Evolutionary conservation across 164 flowering plant genomes (phyloP).

Genomic region (Kingdonia uniflora): DNA sequence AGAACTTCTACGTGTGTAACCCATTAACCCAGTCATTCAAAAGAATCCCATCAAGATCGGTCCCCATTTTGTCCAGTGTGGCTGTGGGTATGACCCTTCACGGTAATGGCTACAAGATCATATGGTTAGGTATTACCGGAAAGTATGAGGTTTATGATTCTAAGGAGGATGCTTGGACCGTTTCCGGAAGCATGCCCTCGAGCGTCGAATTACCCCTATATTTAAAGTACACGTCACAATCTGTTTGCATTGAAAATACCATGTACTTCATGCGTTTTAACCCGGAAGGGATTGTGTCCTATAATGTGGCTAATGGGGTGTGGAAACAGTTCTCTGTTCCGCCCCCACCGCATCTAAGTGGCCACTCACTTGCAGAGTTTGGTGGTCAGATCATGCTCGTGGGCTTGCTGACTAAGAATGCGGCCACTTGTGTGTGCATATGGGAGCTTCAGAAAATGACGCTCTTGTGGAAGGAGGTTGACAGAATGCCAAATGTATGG

Average conservation of each 20-base stretch:
- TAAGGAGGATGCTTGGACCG: slow-evolving; percentile 47
- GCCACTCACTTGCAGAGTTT: slow-evolving; percentile 74
- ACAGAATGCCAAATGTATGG: slow-evolving; percentile 99
- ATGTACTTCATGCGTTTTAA: slow-evolving; percentile 78
- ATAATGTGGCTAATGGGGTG: slow-evolving; percentile 48
- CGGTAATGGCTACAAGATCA: slow-evolving; percentile 62
- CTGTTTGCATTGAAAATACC: slow-evolving; percentile 38
- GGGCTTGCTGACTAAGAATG: slow-evolving; percentile 85
- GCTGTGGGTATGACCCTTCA: slow-evolving; percentile 84
- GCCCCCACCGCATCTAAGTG: slow-evolving; percentile 52
- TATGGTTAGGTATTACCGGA: slow-evolving; percentile 82
- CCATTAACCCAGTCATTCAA: slow-evolving; percentile 69
- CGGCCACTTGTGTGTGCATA: slow-evolving; percentile 93
- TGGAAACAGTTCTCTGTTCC: slow-evolving; percentile 82
- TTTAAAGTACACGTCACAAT: slow-evolving; percentile 65
- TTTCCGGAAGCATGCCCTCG: slow-evolving; percentile 62
- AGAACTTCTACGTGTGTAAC: slow-evolving; percentile 74
- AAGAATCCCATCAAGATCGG: slow-evolving; percentile 71
- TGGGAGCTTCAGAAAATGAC: slow-evolving; percentile 99
- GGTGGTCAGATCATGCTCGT: slow-evolving; percentile 75
- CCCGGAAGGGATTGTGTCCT: slow-evolving; percentile 82
- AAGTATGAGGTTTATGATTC: slow-evolving; percentile 87
- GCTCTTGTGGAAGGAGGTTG: slow-evolving; percentile 99
- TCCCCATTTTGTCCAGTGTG: slow-evolving; percentile 73
- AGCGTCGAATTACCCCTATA: slow-evolving; percentile 60